phyloP scores from a whole-genome alignment of 805 yeast species.

The Sporopachydermia lactativora region DNA sequence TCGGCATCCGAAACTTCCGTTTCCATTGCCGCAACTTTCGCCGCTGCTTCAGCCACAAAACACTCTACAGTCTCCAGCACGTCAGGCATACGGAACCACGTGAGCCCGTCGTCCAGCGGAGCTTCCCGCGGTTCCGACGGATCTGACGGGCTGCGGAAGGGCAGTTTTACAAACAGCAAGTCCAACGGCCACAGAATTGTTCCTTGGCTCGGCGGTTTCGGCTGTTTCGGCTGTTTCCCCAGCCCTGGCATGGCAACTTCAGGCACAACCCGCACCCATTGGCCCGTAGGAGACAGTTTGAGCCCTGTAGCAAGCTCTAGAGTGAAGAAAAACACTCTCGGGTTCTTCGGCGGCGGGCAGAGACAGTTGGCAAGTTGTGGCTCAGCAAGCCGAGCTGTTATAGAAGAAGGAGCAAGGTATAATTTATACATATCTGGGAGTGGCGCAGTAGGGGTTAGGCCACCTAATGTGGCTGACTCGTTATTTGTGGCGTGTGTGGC shows the following conservation, averaged over 20 bases:
- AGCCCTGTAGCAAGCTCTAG: constrained; percentile 2
- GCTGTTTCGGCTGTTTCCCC: no score
- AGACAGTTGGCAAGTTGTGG: not conserved
- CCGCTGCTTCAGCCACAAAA: not conserved
- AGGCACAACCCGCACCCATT: constrained; percentile 3
- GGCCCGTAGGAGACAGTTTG: not conserved
- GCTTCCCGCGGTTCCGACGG: not conserved
- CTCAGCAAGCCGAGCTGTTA: not conserved
- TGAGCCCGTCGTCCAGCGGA: no score
- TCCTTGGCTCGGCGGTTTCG: no score
- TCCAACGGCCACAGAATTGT: not conserved
- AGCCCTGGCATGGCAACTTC: not conserved
- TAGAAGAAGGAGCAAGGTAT: constrained; percentile 2
- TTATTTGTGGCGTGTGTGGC: not conserved
- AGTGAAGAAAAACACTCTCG: not conserved
- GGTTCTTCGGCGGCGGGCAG: not conserved
- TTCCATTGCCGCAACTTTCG: not conserved
- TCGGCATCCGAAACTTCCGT: not conserved
- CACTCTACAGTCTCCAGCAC: not conserved
- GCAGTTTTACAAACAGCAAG: not conserved
- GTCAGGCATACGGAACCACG: not conserved
- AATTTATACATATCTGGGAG: not conserved
- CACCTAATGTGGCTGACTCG: not conserved
- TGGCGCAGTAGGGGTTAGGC: not conserved
- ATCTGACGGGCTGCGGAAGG: not conserved